These are phyloP conservation scores for Cardiospermum halicacabum DNA, from an alignment of 345 rosid species.

Conservation along the genomic window DNA sequence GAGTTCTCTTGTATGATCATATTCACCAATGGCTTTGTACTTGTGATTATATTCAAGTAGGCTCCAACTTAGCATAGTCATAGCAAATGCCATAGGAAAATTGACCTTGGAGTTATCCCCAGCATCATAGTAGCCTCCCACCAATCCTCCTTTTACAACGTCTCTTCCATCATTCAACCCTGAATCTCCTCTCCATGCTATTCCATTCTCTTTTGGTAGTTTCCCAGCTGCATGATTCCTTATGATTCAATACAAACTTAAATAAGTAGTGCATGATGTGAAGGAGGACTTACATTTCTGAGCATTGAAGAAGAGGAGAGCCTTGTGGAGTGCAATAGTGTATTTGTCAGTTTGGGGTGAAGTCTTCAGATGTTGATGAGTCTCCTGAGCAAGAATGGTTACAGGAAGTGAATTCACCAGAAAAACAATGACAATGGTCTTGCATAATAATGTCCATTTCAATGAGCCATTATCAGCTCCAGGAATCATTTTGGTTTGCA, in stretches of 20 bases:
- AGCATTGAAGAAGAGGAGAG: slow-evolving; percentile 82
- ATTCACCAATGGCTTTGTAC: slow-evolving; percentile 54
- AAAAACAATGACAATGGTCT: slow-evolving; percentile 35
- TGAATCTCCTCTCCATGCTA: slow-evolving; percentile 75
- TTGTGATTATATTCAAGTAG: slow-evolving; percentile 73
- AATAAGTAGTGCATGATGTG: too few relatives aligned
- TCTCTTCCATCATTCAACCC: slow-evolving; percentile 58
- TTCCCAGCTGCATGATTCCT: slow-evolving; percentile 56
- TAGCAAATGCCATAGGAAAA: slow-evolving; percentile 84
- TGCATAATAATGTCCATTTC: slow-evolving; percentile 37
- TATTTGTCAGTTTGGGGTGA: slow-evolving; percentile 68
- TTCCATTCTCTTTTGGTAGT: slow-evolving; percentile 53
- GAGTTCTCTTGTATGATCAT: slow-evolving; percentile 57
- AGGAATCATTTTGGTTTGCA: neutral
- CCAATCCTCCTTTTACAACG: slow-evolving; percentile 44
- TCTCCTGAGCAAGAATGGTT: slow-evolving; percentile 47
- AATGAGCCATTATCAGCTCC: slow-evolving; percentile 16
- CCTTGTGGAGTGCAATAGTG: slow-evolving; percentile 73
- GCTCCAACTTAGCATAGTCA: slow-evolving; percentile 97
- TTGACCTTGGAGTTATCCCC: slow-evolving; percentile 75
- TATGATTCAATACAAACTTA: too few relatives aligned
- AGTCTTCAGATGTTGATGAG: slow-evolving; percentile 50
- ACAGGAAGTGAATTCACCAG: slow-evolving; percentile 59
- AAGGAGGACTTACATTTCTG: slow-evolving; percentile 61
- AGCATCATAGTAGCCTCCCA: slow-evolving; percentile 87